Base-by-base conservation (phyloP, 768 basidiomycete species). In the Hysterangium stoloniferum region DNA sequence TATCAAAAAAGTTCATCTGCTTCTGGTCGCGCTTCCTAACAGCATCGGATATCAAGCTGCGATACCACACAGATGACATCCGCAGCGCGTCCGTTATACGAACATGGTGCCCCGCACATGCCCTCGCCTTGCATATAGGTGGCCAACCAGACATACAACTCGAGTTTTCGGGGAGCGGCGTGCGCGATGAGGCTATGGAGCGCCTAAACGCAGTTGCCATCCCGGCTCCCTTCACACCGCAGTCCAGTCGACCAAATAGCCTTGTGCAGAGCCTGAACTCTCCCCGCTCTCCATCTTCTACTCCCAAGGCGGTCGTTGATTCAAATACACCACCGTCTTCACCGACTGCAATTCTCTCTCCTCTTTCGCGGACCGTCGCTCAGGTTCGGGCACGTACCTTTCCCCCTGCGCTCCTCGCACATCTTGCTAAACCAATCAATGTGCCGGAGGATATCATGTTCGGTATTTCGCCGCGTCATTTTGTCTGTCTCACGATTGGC, bases 401-500 rank as follows among this genome's bases (percentile, higher is more conserved):
- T n/a, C 75, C 73, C 1, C 56, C 57, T 7, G 64, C 64, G 20
- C 55, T 66, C 12, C 56, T 75, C 9, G 33, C 54, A 34, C 52
- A 52, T 8, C 56, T 65, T 4, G 19, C 36, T 1, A 51, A 44
- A 47, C 52, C 50, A 33, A 61, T 57, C 45, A 61, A 52, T 46
- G 48, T 53, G 34, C 59, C 49, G 29, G 17, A 24, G 28, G 52
- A 15, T 37, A 50, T 54, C n/a, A 15, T 29, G 17, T 55, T 24
- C 19, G 52, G 51, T 40, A 59, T 68, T 40, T 61, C 65, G 6
- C 60, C 71, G 12, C 66, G 72, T 37, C 80, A 81, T 57, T 83
- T 83, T 60, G 72, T 78, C 4, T 77, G 76, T 59, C 61, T 85
- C 38, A 81, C 79, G 3, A 84, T 84, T 47, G 82, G 82, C 15